Conservation (phyloP, 305 asterid genomes). For the Ilex paraguariensis region DNA sequence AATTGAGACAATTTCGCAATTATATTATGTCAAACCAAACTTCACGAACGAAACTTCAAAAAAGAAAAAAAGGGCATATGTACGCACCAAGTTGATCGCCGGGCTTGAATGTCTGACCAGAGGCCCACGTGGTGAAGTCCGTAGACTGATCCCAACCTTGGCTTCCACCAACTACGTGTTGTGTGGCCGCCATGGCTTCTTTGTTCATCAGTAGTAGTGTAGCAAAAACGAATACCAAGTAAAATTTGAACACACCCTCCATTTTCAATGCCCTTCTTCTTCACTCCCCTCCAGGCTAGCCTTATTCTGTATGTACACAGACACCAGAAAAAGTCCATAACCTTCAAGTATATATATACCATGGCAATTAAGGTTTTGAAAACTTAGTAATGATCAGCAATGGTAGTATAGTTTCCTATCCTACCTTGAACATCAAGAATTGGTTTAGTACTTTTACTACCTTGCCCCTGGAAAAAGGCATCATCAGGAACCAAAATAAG, state of each 20-base stretch:
- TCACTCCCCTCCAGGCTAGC: neutral
- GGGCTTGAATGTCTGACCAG: conserved; percentile 63
- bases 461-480: neutral
- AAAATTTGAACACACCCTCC: conserved; percentile 21
- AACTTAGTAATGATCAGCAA: too few relatives aligned
- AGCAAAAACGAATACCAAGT: conserved; percentile 2
- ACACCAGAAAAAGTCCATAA: neutral
- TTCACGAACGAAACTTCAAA: too few relatives aligned
- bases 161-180: conserved; percentile 64
- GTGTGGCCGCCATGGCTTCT: conserved; percentile 34
- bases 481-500: neutral
- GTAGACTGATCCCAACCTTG: conserved; percentile 83
- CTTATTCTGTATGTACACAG: neutral
- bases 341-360: neutral
- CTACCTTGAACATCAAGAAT: neutral
- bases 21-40: too few relatives aligned
- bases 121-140: conserved; percentile 62
- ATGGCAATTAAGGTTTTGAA: too few relatives aligned
- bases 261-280: conserved; percentile 4
- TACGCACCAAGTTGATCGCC: conserved; percentile 63
- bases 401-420: too few relatives aligned
- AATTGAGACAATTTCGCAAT: too few relatives aligned
- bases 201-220: conserved; percentile 4
- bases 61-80: too few relatives aligned
- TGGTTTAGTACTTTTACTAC: neutral